Evolutionary conservation across 352 stramenopile species (phyloP).

Genomic region (Phytophthora agathidicida): DNA sequence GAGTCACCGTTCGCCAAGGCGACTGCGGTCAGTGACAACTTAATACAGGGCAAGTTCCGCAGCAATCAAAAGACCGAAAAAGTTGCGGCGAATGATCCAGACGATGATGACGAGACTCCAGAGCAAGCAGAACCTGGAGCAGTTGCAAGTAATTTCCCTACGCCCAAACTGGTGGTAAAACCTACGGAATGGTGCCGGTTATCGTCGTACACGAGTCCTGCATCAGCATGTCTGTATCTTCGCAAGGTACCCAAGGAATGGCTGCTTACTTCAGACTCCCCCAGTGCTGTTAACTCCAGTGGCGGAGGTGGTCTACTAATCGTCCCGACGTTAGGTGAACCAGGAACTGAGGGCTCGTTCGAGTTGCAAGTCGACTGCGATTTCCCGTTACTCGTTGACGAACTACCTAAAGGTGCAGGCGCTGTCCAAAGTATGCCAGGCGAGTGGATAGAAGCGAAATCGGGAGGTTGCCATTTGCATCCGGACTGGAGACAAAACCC

Average conservation of each 20-base stretch:
- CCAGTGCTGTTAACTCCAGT: constrained; percentile 24
- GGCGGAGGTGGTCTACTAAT: constrained; percentile 63
- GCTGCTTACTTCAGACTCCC: constrained; percentile 36
- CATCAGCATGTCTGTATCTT: constrained; percentile 66
- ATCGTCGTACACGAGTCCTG: constrained; percentile 60
- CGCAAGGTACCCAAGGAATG: constrained; percentile 71
- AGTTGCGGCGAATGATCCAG: constrained; percentile 17
- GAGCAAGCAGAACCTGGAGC: constrained; percentile 7
- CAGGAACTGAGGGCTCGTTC: constrained; percentile 72
- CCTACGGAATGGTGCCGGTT: constrained; percentile 77
- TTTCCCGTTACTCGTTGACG: constrained; percentile 65
- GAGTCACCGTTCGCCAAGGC: constrained; percentile 53
- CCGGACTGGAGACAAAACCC: constrained; percentile 90
- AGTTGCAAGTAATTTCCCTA: constrained; percentile 34
- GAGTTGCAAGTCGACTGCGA: constrained; percentile 90
- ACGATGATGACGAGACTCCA: constrained; percentile 25
- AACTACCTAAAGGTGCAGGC: constrained; percentile 55
- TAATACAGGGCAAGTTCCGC: constrained; percentile 24
- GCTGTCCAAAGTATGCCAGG: constrained; percentile 77
- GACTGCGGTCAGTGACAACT: constrained; percentile 23
- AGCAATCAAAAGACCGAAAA: constrained; percentile 19
- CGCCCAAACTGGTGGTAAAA: constrained; percentile 73
- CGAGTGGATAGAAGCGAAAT: constrained; percentile 74
- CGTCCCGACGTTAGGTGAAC: constrained; percentile 79
- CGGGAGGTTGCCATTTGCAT: constrained; percentile 82